A percentile compares a stretch with the other conserved stretches of the same genome.
Conservation (phyloP, 2,329 filamentous ascomycete species). For the Neofusicoccum sp. region DNA sequence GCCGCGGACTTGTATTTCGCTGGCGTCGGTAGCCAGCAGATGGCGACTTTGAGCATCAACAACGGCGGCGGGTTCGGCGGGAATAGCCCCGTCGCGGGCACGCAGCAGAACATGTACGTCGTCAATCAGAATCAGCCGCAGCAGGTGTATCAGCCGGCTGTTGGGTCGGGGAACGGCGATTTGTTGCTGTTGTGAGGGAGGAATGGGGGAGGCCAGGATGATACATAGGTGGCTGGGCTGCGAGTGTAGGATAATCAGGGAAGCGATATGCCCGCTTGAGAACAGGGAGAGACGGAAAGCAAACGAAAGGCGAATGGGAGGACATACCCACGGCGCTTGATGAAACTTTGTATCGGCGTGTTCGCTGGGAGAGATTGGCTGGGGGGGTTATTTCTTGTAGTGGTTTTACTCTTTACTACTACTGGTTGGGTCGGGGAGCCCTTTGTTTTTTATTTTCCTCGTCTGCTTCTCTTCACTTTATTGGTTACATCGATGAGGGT, state of each 20-base stretch:
- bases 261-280: background rate
- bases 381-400: too few relatives aligned
- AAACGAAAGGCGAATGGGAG: background rate
- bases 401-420: background rate
- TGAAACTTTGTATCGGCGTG: background rate
- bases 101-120: slow-evolving; percentile 57
- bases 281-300: background rate
- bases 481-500: background rate
- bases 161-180: slow-evolving; percentile 68
- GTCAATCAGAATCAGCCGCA: slow-evolving; percentile 81
- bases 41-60: slow-evolving; percentile 66
- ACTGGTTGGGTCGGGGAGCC: background rate
- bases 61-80: slow-evolving; percentile 45
- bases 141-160: slow-evolving; percentile 67
- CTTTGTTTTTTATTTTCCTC: background rate
- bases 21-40: slow-evolving; percentile 70
- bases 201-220: background rate
- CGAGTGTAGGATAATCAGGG: background rate
- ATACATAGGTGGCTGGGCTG: background rate
- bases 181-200: slow-evolving; percentile 59
- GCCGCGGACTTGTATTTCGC: slow-evolving; percentile 91
- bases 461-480: background rate
- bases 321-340: background rate
- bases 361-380: background rate
- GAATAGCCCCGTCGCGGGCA: slow-evolving; percentile 23